phyloP scores from a whole-genome alignment of 805 yeast species.

The Cyberlindnera bimundalis region DNA sequence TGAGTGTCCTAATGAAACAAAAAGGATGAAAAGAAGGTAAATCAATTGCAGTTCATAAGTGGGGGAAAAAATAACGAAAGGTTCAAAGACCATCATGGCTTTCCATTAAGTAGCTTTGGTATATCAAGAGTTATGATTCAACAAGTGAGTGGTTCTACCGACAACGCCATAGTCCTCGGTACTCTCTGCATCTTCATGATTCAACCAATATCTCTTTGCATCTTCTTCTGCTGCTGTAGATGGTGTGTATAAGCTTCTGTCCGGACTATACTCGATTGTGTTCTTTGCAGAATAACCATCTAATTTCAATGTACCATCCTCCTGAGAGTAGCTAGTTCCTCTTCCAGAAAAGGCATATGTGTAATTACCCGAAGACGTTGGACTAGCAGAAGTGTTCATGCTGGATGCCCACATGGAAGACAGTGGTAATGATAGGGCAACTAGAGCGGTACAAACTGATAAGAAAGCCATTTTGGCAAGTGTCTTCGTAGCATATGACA shows the following conservation, averaged over 20 bases:
- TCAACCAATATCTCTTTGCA: constrained; percentile 33
- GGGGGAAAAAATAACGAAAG: no score
- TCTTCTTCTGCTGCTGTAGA: constrained; percentile 35
- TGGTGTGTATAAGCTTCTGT: constrained; percentile 29
- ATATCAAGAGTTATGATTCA: constrained; percentile 5
- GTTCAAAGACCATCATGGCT: no score
- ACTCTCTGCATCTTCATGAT: constrained; percentile 17
- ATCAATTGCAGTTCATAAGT: no score
- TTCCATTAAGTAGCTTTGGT: no score
- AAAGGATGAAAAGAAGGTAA: no score
- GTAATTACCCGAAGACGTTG: constrained; percentile 34
- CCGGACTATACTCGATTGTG: background rate
- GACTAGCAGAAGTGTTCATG: constrained; percentile 45
- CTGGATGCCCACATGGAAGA: constrained; percentile 88
- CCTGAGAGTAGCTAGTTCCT: constrained; percentile 20
- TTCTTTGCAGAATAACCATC: constrained; percentile 5
- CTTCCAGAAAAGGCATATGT: constrained; percentile 14
- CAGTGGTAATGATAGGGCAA: constrained; percentile 72
- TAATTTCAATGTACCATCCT: constrained; percentile 12
- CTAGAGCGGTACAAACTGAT: constrained; percentile 56
- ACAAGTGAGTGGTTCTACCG: constrained; percentile 23
- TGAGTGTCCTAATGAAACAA: no score
- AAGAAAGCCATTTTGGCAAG: constrained; percentile 38
- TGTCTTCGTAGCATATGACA: constrained; percentile 42
- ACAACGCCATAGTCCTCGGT: constrained; percentile 21